phyloP scores from a whole-genome alignment of 495 filamentous ascomycete species.

The Neurospora sp. region DNA sequence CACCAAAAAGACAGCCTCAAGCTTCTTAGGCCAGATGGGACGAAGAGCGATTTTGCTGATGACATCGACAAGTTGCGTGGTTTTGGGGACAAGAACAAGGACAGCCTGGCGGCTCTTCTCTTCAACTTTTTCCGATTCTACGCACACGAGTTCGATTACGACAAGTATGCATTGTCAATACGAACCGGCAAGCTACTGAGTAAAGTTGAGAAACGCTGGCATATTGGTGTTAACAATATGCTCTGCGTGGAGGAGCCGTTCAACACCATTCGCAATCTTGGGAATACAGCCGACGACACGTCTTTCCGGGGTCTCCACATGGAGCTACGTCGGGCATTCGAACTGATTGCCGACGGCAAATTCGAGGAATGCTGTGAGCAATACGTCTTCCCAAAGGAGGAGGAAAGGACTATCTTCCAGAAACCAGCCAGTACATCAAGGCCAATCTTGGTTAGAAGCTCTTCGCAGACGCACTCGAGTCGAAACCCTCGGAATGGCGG shows the following conservation, averaged over 20 bases:
- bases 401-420: slow-evolving; percentile 60
- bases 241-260: slow-evolving; percentile 97
- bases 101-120: slow-evolving; percentile 69
- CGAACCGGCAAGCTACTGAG: slow-evolving; percentile 73
- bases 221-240: slow-evolving; percentile 61
- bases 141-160: slow-evolving; percentile 85
- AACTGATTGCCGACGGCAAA: slow-evolving; percentile 62
- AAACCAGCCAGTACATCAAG: slow-evolving; percentile 49
- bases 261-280: slow-evolving; percentile 84
- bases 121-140: slow-evolving; percentile 95
- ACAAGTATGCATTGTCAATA: slow-evolving; percentile 74
- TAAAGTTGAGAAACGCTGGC: slow-evolving; percentile 82
- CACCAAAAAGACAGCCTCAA: slow-evolving; percentile 66
- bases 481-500: slow-evolving; percentile 50
- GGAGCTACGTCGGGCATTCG: slow-evolving; percentile 82
- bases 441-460: slow-evolving; percentile 39
- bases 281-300: slow-evolving; percentile 91
- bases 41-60: slow-evolving; percentile 71
- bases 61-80: slow-evolving; percentile 61
- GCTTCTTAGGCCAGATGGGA: slow-evolving; percentile 46
- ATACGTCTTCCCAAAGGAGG: slow-evolving; percentile 76
- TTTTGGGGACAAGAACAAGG: slow-evolving; percentile 72
- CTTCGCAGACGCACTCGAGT: slow-evolving; percentile 35
- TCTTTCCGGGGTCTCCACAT: slow-evolving; percentile 84
- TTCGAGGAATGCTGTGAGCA: slow-evolving; percentile 73